These are phyloP conservation scores for Albatrellus ellisii DNA, from an alignment of 768 basidiomycete genomes.

Conservation along the genomic window DNA sequence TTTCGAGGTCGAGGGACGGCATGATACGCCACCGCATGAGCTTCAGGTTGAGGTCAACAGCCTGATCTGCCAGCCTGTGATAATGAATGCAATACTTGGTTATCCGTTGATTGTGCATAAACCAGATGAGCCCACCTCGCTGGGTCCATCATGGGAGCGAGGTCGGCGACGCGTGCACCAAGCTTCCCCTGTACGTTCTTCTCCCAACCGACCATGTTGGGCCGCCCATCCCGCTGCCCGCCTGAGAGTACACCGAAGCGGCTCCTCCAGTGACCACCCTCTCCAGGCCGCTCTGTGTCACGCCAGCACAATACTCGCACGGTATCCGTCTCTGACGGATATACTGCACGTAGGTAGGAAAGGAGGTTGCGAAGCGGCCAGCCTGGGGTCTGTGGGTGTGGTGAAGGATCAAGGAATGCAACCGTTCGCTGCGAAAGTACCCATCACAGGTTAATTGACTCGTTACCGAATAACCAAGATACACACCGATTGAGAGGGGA, in stretches of 20 bases:
- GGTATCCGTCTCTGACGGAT: conserved; percentile 33
- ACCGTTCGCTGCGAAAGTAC: conserved; percentile 15
- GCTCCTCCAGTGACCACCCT: conserved; percentile 51
- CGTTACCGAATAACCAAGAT: background rate
- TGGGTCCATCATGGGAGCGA: conserved; percentile 97
- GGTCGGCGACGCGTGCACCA: conserved; percentile 75
- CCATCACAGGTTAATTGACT: background rate
- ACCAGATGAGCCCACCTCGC: conserved; percentile 32
- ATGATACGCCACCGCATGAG: conserved; percentile 97
- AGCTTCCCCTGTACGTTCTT: conserved; percentile 83
- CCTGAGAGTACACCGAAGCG: conserved; percentile 41
- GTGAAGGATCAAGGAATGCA: conserved; percentile 61
- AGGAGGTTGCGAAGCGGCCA: conserved; percentile 94
- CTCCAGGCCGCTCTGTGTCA: conserved; percentile 36
- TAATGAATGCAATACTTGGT: no score
- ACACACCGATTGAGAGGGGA: conserved; percentile 30
- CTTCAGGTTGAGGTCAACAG: conserved; percentile 95
- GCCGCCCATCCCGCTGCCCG: conserved; percentile 23
- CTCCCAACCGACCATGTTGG: conserved; percentile 88
- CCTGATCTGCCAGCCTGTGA: conserved; percentile 86
- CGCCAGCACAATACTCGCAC: conserved; percentile 72
- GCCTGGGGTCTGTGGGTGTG: conserved; percentile 39
- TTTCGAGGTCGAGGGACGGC: conserved; percentile 80
- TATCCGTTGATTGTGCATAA: background rate
- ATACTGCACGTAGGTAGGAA: conserved; percentile 54